phyloP scores from a whole-genome alignment of 2,329 filamentous ascomycete genomes.

The Falciphora oryzae region DNA sequence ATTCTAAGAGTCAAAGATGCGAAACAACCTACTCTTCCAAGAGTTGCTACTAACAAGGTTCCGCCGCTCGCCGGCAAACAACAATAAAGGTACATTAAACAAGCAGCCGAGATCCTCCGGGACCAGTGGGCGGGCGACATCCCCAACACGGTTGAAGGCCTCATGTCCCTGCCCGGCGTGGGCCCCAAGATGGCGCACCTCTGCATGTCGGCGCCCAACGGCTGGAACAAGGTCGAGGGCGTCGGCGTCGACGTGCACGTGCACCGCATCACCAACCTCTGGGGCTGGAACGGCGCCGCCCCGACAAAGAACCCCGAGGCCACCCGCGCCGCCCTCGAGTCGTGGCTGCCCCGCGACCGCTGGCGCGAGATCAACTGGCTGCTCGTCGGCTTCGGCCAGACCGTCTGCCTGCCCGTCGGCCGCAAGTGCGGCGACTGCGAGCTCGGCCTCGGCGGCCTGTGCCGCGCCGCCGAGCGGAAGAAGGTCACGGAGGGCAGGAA shows the following conservation, averaged over 20 bases:
- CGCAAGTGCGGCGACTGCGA: constrained; percentile 81
- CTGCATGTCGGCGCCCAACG: constrained; percentile 65
- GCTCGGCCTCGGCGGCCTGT: constrained; percentile 69
- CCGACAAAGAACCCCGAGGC: constrained; percentile 71
- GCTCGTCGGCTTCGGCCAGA: constrained; percentile 84
- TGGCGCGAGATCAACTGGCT: constrained; percentile 93
- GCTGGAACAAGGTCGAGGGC: constrained; percentile 58
- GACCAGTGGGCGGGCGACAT: constrained; percentile 71
- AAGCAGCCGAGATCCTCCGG: constrained; percentile 64
- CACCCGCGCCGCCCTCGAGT: constrained; percentile 68
- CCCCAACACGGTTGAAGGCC: constrained; percentile 67
- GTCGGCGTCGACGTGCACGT: constrained; percentile 96
- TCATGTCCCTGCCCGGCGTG: constrained; percentile 76
- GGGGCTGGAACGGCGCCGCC: constrained; percentile 70
- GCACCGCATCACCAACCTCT: constrained; percentile 88
- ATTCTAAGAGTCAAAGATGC: too few species aligned
- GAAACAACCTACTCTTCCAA: too few species aligned
- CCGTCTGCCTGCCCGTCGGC: constrained; percentile 74
- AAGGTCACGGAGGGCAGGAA: constrained; percentile 55
- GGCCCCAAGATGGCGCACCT: constrained; percentile 95
- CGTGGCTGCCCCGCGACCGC: constrained; percentile 75
- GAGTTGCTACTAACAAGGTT: too few species aligned
- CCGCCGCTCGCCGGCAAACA: not conserved
- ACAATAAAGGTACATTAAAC: constrained; percentile 55
- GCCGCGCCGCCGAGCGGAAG: constrained; percentile 62